A percentile compares a stretch with the other conserved stretches of the same genome.
These are phyloP conservation scores for Penicillium canescens DNA, from an alignment of 495 filamentous ascomycete genomes.

Conservation along the genomic window DNA sequence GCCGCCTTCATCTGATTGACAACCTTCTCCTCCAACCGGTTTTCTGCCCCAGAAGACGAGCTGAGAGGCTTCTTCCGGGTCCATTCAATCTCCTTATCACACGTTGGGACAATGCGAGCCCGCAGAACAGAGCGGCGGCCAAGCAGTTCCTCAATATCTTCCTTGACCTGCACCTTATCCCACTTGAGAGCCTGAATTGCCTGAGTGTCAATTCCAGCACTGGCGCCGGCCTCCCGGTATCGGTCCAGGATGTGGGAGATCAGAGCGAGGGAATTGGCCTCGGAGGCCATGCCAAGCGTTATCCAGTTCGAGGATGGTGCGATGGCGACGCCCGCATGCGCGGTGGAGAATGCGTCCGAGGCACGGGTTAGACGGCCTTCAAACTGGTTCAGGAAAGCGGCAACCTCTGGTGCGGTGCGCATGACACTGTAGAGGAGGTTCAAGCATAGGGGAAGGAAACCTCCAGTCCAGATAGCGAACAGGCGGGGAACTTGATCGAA, in stretches of 20 bases:
- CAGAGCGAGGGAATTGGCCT: conserved; percentile 75
- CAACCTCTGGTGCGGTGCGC: conserved; percentile 76
- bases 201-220: conserved; percentile 56
- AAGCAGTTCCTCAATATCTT: conserved; percentile 78
- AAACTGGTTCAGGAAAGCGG: conserved; percentile 83
- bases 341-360: conserved; percentile 59
- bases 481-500: conserved; percentile 58
- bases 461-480: conserved; percentile 85
- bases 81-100: conserved; percentile 68
- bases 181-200: conserved; percentile 68
- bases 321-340: conserved; percentile 31
- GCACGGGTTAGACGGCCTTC: conserved; percentile 67
- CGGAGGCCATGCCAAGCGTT: conserved; percentile 67
- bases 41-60: conserved; percentile 46
- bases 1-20: conserved; percentile 58
- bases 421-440: conserved; percentile 85
- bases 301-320: conserved; percentile 50
- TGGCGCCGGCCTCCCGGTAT: conserved; percentile 59
- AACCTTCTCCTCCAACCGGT: conserved; percentile 70
- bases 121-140: conserved; percentile 59
- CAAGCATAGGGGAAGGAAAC: conserved; percentile 83
- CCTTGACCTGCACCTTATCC: conserved; percentile 67
- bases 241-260: conserved; percentile 65
- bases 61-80: conserved; percentile 49
- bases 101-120: conserved; percentile 69